Evolutionary conservation across 176 grass and related monocot species (phyloP), one percentile per base, ranked within the genome.

Genomic region (Paspalum notatum): DNA sequence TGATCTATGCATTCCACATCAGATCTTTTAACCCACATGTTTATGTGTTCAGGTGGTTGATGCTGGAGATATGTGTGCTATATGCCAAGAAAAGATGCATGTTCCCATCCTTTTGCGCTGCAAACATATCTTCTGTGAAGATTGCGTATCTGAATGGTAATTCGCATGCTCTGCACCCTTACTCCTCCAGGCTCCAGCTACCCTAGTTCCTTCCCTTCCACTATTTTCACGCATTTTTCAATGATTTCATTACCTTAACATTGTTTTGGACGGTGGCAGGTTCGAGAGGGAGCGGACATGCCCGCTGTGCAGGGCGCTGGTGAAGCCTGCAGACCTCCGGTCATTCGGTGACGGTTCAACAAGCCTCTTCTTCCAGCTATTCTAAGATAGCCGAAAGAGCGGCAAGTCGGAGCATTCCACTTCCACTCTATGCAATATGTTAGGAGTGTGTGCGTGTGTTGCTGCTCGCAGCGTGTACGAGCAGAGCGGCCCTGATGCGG

Each of bases 241-340:
- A 12, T 22, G 13, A 47, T 38, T 37, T 61, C 27, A 51, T 39
- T 38, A 54, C 12, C 12, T 47, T 61, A 68, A 84, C 38, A 10
- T 42, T 48, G 21, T 13, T 26, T 26, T 51, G 26, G 7, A 78
- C 2, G 11, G 43, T 69, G 58, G 20, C 86, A 98, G 95, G 95
- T 98, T 98, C 67, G 95, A 95, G 92, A 92, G 95, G 82, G 95
- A 98, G 81, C 86, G 95, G 45, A 98, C 95, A 4, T 98, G 95
- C 72, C 95, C 95, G 5, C 73, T 98, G 41, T 98, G 95, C 80
- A 90, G 95, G 72, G 88, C 95, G 24, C 50, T 98, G 81, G 95
- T 98, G 47, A 98, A 98, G 72, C 88, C 92, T 83, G 95, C 92
- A 63, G 95, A 95, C 87, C 88, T 98, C 78, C 75, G 88, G 64